Evolutionary conservation across 2,329 filamentous ascomycete species (phyloP), one percentile per base, ranked within the genome.

Genomic region (Calonectria hongkongensis): DNA sequence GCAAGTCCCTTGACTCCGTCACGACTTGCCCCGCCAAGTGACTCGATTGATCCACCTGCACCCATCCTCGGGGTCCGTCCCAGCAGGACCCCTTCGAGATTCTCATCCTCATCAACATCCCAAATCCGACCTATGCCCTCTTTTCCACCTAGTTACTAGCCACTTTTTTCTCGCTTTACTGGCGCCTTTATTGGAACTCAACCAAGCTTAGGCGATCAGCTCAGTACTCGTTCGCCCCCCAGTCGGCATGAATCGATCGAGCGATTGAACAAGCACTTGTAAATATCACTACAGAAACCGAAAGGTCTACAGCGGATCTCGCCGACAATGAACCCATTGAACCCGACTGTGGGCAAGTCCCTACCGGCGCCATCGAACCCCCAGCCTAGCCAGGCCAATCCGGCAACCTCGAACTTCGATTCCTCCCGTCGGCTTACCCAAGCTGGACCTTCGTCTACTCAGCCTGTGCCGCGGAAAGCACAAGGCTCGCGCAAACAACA

Each of bases 401-500:
- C 85, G n/a, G 78, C 86, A 43, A 83, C 86, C 7, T 81, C 87
- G 68, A 86, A 81, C 81, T 88, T 89, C 81, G 89, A 91, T 69
- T 85, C 86, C 21, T 85, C 83, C 73, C 88, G 89, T 33, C 88
- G 89, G 56, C 84, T 86, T 28, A 83, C 83, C 50, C 84, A 85
- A 73, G 81, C 87, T 8, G 79, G 79, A 27, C 74, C 79, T 21
- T 76, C 81, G 9, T 71, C 77, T 27, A 72, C 82, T 21, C 83
- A 83, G 71, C 73, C 84, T 36, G 79, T 90, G 60, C 91, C 94
- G 65, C 91, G 96, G 79, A 98, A 94, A 84, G 92, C 89, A 66
- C 96, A 98, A 86, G 88, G 87, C 54, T 88, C 90, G 66, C 94
- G 93, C 84, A 96, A 93, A 83, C 95, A 97, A 84, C 95, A 98